Percentiles rank a stretch among this genome's conserved stretches.
phyloP scores from a whole-genome alignment of 345 rosid genomes.

The Eucalyptus sp. region DNA sequence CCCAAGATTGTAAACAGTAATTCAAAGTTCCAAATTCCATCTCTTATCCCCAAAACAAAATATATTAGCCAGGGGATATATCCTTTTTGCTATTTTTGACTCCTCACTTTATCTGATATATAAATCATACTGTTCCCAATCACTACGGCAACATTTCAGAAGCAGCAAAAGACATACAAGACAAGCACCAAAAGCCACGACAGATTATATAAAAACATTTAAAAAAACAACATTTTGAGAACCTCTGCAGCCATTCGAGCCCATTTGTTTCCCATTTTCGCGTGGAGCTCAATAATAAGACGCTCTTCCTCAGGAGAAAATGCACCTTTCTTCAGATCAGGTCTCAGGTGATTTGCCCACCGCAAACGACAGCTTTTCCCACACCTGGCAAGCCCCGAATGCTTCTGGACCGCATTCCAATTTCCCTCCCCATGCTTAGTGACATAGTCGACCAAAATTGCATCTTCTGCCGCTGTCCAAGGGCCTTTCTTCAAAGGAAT shows the following conservation, averaged over 20 bases:
- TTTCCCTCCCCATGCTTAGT: conserved; percentile 50
- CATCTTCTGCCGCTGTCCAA: conserved; percentile 48
- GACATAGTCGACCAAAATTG: conserved; percentile 36
- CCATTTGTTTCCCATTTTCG: conserved; percentile 45
- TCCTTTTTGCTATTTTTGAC: neutral
- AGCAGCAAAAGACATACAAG: neutral
- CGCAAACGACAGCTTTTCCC: conserved; percentile 65
- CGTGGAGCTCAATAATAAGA: conserved; percentile 39
- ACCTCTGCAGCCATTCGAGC: conserved; percentile 50
- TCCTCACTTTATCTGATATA: neutral
- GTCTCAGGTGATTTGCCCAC: conserved; percentile 61
- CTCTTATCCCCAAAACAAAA: neutral
- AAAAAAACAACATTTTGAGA: neutral
- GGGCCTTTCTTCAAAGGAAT: conserved; percentile 35
- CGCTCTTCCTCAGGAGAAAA: conserved; percentile 40
- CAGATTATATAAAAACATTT: neutral
- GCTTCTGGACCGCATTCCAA: conserved; percentile 60
- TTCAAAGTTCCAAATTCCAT: neutral
- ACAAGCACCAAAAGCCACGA: neutral
- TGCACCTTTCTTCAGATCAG: conserved; percentile 41
- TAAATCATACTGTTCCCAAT: neutral
- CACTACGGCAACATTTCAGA: neutral
- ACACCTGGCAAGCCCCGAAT: conserved; percentile 45
- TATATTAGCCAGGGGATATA: neutral
- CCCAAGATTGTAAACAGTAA: neutral